phyloP scores from a whole-genome alignment of 306 rosid species.

The Clitoria ternatea region DNA sequence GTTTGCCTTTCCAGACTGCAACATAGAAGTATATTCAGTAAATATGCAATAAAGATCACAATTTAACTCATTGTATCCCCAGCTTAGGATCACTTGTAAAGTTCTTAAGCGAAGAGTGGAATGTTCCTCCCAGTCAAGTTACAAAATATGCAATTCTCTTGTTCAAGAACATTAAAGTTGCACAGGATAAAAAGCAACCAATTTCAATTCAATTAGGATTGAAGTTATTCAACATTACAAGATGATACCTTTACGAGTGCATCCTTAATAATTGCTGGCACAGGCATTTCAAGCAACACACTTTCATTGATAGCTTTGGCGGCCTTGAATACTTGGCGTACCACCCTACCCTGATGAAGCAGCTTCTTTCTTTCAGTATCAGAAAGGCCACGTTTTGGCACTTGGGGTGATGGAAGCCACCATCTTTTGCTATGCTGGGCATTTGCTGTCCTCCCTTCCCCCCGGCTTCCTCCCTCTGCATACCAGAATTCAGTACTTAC shows the following conservation, averaged over 20 bases:
- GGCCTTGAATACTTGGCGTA: conserved; percentile 89
- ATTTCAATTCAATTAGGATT: background rate
- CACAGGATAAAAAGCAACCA: background rate
- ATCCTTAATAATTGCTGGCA: conserved; percentile 55
- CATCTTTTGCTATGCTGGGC: conserved; percentile 56
- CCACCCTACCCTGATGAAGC: conserved; percentile 61
- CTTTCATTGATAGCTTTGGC: conserved; percentile 77
- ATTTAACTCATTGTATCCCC: background rate
- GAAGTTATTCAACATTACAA: conserved; percentile 11
- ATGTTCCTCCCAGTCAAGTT: background rate
- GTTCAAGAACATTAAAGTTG: background rate
- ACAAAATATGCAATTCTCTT: background rate
- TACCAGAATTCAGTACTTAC: conserved; percentile 84
- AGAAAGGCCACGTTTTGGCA: conserved; percentile 77
- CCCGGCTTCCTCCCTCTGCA: conserved; percentile 79
- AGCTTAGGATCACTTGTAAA: background rate
- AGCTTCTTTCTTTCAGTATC: conserved; percentile 53
- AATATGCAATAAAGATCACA: background rate
- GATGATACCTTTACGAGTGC: conserved; percentile 73
- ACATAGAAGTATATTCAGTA: conserved; percentile 22
- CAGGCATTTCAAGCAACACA: conserved; percentile 82
- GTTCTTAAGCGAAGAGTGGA: background rate
- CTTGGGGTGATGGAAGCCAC: conserved; percentile 91
- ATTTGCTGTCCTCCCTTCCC: conserved; percentile 54
- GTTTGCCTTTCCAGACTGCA: conserved; percentile 78